Percentiles rank a stretch among this genome's conserved stretches.
These are phyloP conservation scores for Hibiscus tridactylites DNA, from an alignment of 345 rosid species.

Conservation along the genomic window DNA sequence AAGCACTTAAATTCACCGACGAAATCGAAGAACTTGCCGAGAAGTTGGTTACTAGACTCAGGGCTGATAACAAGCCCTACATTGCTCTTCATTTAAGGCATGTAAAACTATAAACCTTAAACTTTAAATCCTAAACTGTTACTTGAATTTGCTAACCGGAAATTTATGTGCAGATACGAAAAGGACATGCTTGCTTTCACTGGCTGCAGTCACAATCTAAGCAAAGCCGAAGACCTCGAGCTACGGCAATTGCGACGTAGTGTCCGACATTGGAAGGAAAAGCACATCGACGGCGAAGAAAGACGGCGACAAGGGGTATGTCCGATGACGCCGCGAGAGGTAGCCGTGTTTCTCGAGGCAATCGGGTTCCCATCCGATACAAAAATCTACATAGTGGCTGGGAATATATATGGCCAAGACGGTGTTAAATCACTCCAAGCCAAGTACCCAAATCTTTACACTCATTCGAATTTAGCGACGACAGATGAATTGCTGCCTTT, in stretches of 20 bases:
- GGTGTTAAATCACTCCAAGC: slow-evolving; percentile 28
- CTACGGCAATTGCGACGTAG: slow-evolving; percentile 35
- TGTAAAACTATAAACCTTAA: neutral
- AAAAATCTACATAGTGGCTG: slow-evolving; percentile 62
- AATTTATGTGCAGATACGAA: slow-evolving; percentile 43
- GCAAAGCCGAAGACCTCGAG: slow-evolving; percentile 32
- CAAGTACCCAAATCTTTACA: slow-evolving; percentile 44
- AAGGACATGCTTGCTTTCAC: slow-evolving; percentile 83
- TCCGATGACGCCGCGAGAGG: slow-evolving; percentile 74
- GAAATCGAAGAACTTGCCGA: slow-evolving; percentile 41
- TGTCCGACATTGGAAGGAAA: slow-evolving; percentile 53
- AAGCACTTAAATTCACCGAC: slow-evolving; percentile 46
- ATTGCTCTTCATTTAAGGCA: slow-evolving; percentile 74
- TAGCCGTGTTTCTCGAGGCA: slow-evolving; percentile 59
- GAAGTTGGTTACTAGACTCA: slow-evolving; percentile 40
- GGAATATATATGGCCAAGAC: slow-evolving; percentile 49
- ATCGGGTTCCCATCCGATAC: slow-evolving; percentile 53
- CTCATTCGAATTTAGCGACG: slow-evolving; percentile 48
- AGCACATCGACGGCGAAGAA: slow-evolving; percentile 39
- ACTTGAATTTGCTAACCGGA: neutral
- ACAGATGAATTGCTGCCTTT: slow-evolving; percentile 43
- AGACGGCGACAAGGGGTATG: slow-evolving; percentile 43
- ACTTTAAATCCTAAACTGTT: neutral
- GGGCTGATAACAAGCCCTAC: slow-evolving; percentile 28
- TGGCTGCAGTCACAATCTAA: slow-evolving; percentile 62